phyloP scores from a whole-genome alignment of 129 eudicot species.

The Sambucus nigra region DNA sequence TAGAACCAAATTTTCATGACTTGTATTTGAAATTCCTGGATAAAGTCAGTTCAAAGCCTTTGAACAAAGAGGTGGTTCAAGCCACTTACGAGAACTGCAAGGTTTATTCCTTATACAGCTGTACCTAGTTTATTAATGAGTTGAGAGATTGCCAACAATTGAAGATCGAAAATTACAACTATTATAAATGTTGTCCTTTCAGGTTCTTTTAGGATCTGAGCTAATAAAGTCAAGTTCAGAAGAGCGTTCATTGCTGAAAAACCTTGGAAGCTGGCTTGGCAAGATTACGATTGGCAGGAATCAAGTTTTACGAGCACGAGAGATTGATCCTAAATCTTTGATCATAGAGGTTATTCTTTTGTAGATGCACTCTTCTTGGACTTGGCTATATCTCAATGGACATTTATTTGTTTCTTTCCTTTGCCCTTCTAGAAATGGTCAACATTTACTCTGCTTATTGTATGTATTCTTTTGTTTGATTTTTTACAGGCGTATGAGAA shows the following conservation, averaged over 20 bases:
- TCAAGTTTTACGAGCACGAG: conserved; percentile 69
- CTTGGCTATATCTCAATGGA: too few species aligned
- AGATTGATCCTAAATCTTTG: conserved; percentile 80
- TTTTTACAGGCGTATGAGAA: conserved; percentile 73
- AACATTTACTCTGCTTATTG: background rate
- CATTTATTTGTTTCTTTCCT: background rate
- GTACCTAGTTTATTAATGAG: conserved; percentile 7
- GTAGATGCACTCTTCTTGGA: background rate
- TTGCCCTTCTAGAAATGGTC: background rate
- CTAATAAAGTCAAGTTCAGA: conserved; percentile 87
- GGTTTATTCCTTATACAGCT: conserved; percentile 22
- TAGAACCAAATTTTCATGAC: conserved; percentile 92
- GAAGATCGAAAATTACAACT: conserved; percentile 8
- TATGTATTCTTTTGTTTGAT: background rate
- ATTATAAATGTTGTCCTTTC: conserved; percentile 15
- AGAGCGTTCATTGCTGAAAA: conserved; percentile 83
- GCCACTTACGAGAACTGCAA: conserved; percentile 92
- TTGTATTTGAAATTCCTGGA: conserved; percentile 89
- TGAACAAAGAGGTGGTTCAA: conserved; percentile 65
- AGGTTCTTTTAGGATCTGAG: conserved; percentile 94
- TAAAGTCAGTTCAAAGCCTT: conserved; percentile 61
- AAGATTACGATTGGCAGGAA: conserved; percentile 82
- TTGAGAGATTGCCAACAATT: background rate
- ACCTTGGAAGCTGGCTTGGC: conserved; percentile 94
- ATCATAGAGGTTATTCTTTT: conserved; percentile 52